phyloP scores from a whole-genome alignment of 257 asterid genomes.

The Penstemon eatonii region DNA sequence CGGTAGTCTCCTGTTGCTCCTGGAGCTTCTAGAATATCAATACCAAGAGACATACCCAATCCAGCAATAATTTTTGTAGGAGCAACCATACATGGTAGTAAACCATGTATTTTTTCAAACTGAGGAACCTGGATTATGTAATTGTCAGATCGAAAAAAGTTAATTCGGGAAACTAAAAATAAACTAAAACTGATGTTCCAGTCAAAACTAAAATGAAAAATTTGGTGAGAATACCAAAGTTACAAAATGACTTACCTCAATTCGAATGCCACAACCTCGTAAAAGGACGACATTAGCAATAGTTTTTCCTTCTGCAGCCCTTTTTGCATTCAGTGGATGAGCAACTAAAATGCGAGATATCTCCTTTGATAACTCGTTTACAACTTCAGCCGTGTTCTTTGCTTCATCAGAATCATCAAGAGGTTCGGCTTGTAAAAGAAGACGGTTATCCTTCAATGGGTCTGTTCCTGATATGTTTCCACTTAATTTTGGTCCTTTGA shows the following conservation, averaged over 20 bases:
- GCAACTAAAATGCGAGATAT: constrained; percentile 73
- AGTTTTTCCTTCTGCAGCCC: constrained; percentile 83
- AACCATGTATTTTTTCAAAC: constrained; percentile 71
- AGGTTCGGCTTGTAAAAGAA: constrained; percentile 75
- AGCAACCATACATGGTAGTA: constrained; percentile 95
- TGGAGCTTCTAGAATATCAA: constrained; percentile 93
- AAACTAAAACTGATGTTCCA: constrained; percentile 13
- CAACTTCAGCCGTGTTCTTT: constrained; percentile 76
- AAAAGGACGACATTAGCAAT: constrained; percentile 86
- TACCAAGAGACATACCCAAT: constrained; percentile 91
- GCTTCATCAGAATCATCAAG: constrained; percentile 91
- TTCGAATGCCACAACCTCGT: constrained; percentile 97
- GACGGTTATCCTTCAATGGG: constrained; percentile 89
- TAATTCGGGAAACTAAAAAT: background rate
- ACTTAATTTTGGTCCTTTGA: constrained; percentile 93
- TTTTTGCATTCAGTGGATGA: constrained; percentile 74
- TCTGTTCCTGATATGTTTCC: constrained; percentile 98
- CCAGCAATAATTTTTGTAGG: constrained; percentile 98
- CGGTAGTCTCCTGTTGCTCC: constrained; percentile 99
- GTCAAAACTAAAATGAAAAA: background rate
- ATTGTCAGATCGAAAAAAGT: constrained; percentile 23
- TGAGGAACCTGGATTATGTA: constrained; percentile 68
- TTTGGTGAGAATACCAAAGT: constrained; percentile 3
- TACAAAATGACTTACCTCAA: constrained; percentile 57
- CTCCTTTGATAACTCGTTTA: constrained; percentile 83